Base-by-base conservation (phyloP, 2,329 filamentous ascomycete genomes). In the Herpotrichia juniperi region DNA sequence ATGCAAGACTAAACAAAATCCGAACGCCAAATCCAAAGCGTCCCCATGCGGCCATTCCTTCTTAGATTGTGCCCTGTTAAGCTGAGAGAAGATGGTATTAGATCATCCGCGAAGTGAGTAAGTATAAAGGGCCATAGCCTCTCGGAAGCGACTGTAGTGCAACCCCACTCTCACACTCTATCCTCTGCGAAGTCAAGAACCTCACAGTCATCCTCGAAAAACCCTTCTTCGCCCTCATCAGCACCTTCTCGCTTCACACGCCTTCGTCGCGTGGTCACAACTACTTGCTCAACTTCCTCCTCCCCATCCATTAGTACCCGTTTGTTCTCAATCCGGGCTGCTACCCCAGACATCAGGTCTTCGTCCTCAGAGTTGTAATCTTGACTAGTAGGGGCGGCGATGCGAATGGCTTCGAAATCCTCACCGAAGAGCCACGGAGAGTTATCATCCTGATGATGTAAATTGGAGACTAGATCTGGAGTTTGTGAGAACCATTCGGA, bases 191-290 rank as follows among this genome's bases (percentile, higher is more conserved):
- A 96, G 76, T 96, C 91, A 57, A 96, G 82, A 51, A 96, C 89
- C 71, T 96, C 91, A 62, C 90, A 94, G 68, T 96, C 92, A 69
- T 96, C 91, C 74, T 96, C 92, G 65, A 96, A 96, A 73, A 96
- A 96, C 2, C 88, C 73, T 32, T 76, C 89, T 48, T 85, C 84
- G 49, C 88, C 86, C 51, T 90, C 88, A 10, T 76, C 71, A 25
- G 78, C 77, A 32, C 67, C 67, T 51, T 71, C 64, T 46, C 82
- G 79, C 45, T 78, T 80, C 32, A 79, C 77, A 43, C 68, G 84
- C 53, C 90, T 84, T 46, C 89, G 81, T 54, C 91, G 82, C 2
- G 91, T 93, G 14, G 90, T 96, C 16, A 93, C 87, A 37, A 96
- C 88, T 54, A 94, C 88, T 72, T 93, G 87, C 74, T 91, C 88